phyloP scores from a whole-genome alignment of 371 early-diverging fungal species.

The Smittium mucronatum region DNA sequence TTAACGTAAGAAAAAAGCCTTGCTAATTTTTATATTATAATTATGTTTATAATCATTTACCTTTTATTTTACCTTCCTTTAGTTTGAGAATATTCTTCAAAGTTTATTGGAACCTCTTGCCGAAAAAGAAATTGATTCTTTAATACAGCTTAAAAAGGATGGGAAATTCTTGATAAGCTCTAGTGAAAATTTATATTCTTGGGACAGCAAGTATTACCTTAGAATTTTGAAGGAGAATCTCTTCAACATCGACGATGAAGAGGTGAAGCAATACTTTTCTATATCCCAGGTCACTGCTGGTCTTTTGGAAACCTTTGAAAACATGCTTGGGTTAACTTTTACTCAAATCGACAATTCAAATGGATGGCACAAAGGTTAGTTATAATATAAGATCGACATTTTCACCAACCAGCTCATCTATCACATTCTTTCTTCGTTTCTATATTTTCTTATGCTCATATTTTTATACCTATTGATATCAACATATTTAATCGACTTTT shows the following conservation, averaged over 20 bases:
- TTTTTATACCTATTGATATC: not conserved
- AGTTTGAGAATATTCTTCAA: slow-evolving; percentile 55
- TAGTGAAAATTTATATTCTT: slow-evolving; percentile 46
- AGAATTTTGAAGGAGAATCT: slow-evolving; percentile 51
- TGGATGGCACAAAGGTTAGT: slow-evolving; percentile 39
- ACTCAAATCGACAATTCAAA: slow-evolving; percentile 43
- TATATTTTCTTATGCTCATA: not conserved
- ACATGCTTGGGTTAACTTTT: slow-evolving; percentile 48
- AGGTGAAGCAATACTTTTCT: slow-evolving; percentile 65
- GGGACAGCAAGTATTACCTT: slow-evolving; percentile 65
- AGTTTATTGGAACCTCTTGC: slow-evolving; percentile 42
- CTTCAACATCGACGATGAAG: slow-evolving; percentile 58
- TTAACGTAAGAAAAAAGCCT: slow-evolving; percentile 9
- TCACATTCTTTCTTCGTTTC: not conserved
- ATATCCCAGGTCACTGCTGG: slow-evolving; percentile 47
- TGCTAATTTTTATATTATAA: not conserved
- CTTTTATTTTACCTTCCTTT: slow-evolving; percentile 3
- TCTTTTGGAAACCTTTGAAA: slow-evolving; percentile 57
- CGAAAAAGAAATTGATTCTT: slow-evolving; percentile 41
- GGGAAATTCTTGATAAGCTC: slow-evolving; percentile 30
- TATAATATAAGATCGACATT: no score
- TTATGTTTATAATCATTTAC: not conserved
- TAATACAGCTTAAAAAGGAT: slow-evolving; percentile 44
- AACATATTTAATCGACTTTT: slow-evolving; percentile 20
- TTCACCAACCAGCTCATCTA: no score